A percentile compares a stretch with the other conserved stretches of the same genome.
These are phyloP conservation scores for Botrytis squamosa DNA, from an alignment of 2,329 filamentous ascomycete species.

Conservation along the genomic window DNA sequence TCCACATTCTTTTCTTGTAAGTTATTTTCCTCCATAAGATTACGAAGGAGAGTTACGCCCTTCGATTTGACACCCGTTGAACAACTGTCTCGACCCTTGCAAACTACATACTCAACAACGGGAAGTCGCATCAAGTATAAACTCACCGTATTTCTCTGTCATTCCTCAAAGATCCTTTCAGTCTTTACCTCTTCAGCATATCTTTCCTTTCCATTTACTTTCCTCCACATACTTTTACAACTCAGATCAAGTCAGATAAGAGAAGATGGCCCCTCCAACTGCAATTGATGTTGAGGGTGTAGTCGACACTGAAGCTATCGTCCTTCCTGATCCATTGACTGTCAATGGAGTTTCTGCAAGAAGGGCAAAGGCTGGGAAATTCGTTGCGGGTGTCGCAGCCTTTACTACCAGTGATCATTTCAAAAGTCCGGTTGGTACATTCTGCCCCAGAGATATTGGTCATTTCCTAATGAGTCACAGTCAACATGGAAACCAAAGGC, in stretches of 20 bases:
- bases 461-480: conserved; percentile 40
- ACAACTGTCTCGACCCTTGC: conserved; percentile 19
- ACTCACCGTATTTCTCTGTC: conserved; percentile 3
- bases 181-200: background rate
- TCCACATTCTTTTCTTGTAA: conserved; percentile 10
- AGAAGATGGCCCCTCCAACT: conserved; percentile 45
- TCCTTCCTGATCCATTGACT: conserved; percentile 48
- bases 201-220: background rate
- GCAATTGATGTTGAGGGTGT: conserved; percentile 41
- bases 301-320: conserved; percentile 45
- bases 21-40: background rate
- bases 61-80: conserved; percentile 15
- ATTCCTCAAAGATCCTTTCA: background rate
- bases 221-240: background rate
- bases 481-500: conserved; percentile 67
- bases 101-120: conserved; percentile 17
- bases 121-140: conserved; percentile 11
- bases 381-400: conserved; percentile 75
- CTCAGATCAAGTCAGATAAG: background rate
- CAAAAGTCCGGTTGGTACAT: conserved; percentile 63
- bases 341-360: conserved; percentile 65
- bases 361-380: conserved; percentile 67
- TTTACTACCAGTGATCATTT: conserved; percentile 78
- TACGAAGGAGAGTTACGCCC: conserved; percentile 2
- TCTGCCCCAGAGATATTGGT: background rate